Evolutionary conservation across 176 grass and related monocot genomes (phyloP).

Genomic region (Oryza coarctata): DNA sequence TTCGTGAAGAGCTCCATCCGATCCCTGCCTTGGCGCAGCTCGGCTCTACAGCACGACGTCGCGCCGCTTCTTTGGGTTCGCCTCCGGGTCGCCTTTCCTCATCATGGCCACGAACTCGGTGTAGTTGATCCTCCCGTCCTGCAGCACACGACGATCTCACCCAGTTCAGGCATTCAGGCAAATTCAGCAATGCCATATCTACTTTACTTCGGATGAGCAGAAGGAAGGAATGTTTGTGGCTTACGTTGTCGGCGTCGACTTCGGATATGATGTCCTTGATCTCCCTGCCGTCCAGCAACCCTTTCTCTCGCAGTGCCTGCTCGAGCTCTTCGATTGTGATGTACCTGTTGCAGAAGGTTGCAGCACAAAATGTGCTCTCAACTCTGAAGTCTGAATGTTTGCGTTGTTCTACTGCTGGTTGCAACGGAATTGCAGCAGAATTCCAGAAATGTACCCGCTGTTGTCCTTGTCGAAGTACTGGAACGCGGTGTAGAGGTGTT

Average conservation of each 20-base stretch:
- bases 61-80: slow-evolving; percentile 72
- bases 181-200: background rate
- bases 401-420: background rate
- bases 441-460: slow-evolving; percentile 43
- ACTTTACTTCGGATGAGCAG: background rate
- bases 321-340: slow-evolving; percentile 89
- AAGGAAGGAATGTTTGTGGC: background rate
- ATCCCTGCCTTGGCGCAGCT: background rate
- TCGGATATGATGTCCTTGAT: slow-evolving; percentile 82
- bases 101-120: slow-evolving; percentile 82
- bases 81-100: slow-evolving; percentile 73
- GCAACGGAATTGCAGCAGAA: background rate
- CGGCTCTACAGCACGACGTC: slow-evolving; percentile 61
- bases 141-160: slow-evolving; percentile 2
- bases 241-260: slow-evolving; percentile 76
- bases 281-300: slow-evolving; percentile 70
- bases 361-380: background rate
- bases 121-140: slow-evolving; percentile 91
- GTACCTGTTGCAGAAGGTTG: slow-evolving; percentile 37
- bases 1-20: no score
- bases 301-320: slow-evolving; percentile 72
- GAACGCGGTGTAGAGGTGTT: slow-evolving; percentile 81
- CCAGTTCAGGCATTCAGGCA: background rate
- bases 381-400: background rate
- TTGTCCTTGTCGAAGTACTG: slow-evolving; percentile 91